A percentile compares a stretch with the other conserved stretches of the same genome.
phyloP scores from a whole-genome alignment of 2,329 filamentous ascomycete genomes.

The Talaromyces sp. region DNA sequence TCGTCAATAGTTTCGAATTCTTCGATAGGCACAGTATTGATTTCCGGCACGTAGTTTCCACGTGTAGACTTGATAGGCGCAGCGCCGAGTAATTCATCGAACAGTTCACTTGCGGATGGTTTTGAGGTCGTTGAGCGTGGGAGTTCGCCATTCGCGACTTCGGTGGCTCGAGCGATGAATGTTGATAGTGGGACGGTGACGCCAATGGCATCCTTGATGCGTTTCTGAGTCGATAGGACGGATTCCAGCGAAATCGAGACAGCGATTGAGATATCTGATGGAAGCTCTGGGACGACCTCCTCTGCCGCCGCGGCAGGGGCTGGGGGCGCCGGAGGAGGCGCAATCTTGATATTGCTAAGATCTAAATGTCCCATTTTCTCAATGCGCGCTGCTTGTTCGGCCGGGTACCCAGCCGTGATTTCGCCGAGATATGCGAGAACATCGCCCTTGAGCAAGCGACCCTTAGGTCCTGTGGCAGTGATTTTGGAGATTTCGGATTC shows the following conservation, averaged over 20 bases:
- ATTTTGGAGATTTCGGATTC: slow-evolving; percentile 74
- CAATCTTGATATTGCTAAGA: slow-evolving; percentile 89
- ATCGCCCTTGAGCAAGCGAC: slow-evolving; percentile 89
- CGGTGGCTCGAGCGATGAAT: slow-evolving; percentile 78
- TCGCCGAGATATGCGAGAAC: slow-evolving; percentile 82
- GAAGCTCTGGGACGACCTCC: slow-evolving; percentile 24
- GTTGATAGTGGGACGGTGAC: slow-evolving; percentile 77
- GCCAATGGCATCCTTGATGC: slow-evolving; percentile 70
- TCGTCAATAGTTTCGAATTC: slow-evolving; percentile 14
- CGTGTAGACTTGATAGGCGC: slow-evolving; percentile 41
- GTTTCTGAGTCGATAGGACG: slow-evolving; percentile 74
- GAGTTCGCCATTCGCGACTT: slow-evolving; percentile 81
- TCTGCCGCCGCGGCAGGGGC: slow-evolving; percentile 20
- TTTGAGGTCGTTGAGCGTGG: slow-evolving; percentile 61
- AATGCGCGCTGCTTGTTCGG: slow-evolving; percentile 64
- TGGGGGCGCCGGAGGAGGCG: slow-evolving; percentile 35
- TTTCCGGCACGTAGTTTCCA: slow-evolving; percentile 67
- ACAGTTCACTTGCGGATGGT: slow-evolving; percentile 74
- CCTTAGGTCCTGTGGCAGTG: slow-evolving; percentile 78
- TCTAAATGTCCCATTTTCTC: slow-evolving; percentile 77
- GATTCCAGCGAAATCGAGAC: slow-evolving; percentile 72
- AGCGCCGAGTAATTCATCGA: slow-evolving; percentile 76
- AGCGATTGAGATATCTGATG: slow-evolving; percentile 48
- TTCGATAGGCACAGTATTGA: slow-evolving; percentile 52
- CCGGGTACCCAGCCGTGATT: slow-evolving; percentile 67